Conservation (phyloP, 805 yeast genomes). For the Yueomyces sp. region DNA sequence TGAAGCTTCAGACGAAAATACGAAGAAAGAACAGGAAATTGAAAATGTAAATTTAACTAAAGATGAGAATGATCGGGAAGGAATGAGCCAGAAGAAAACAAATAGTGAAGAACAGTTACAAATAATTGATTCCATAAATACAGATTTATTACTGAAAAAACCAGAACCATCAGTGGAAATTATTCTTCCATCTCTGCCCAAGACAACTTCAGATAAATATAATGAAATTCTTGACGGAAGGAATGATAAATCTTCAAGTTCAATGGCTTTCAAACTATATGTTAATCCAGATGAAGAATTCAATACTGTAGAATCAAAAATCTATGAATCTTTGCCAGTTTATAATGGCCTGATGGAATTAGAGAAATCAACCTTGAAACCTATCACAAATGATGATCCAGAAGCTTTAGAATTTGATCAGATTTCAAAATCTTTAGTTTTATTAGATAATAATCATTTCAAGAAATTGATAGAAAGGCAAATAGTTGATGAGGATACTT, state of each 20-base stretch:
- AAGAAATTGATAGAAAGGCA: slow-evolving; percentile 41
- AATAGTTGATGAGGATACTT: slow-evolving; percentile 29
- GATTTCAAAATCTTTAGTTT: slow-evolving; percentile 51
- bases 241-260: not conserved
- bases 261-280: slow-evolving; percentile 19
- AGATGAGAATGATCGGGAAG: not conserved
- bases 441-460: slow-evolving; percentile 52
- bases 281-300: slow-evolving; percentile 17
- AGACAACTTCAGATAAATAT: slow-evolving; percentile 19
- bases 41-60: slow-evolving; percentile 1
- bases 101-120: slow-evolving; percentile 2
- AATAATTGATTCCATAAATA: slow-evolving; percentile 22
- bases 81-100: not conserved
- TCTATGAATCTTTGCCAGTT: slow-evolving; percentile 24
- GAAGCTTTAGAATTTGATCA: slow-evolving; percentile 32
- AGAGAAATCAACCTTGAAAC: slow-evolving; percentile 3
- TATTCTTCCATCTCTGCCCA: slow-evolving; percentile 19
- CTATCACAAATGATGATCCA: not conserved
- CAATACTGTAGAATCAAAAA: slow-evolving; percentile 22
- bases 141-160: slow-evolving; percentile 22
- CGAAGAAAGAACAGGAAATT: slow-evolving; percentile 1
- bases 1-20: not conserved
- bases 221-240: not conserved
- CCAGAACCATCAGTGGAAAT: slow-evolving; percentile 25
- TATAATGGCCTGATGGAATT: slow-evolving; percentile 19